Conservation (phyloP, 2,329 filamentous ascomycete species). For the Nigrospora osmanthi region DNA sequence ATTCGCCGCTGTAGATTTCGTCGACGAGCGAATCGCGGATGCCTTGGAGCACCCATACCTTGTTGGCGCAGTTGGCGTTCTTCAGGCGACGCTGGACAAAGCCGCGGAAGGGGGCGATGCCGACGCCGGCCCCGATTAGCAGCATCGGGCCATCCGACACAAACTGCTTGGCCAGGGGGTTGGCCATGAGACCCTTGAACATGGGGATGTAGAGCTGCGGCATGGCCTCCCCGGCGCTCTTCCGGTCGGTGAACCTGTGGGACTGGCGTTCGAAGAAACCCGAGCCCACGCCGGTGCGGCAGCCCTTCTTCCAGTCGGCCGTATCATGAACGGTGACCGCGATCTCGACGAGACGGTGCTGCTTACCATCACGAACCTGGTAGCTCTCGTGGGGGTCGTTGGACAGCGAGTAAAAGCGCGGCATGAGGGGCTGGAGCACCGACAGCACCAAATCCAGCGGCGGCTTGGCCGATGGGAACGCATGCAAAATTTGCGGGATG, state of each 20-base stretch:
- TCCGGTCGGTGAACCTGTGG: slow-evolving; percentile 59
- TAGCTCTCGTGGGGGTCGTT: slow-evolving; percentile 83
- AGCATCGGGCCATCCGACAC: slow-evolving; percentile 94
- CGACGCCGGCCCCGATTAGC: slow-evolving; percentile 90
- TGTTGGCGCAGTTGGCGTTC: slow-evolving; percentile 27
- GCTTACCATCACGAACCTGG: slow-evolving; percentile 58
- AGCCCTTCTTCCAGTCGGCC: slow-evolving; percentile 65
- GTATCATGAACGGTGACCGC: slow-evolving; percentile 94
- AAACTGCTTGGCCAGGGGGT: slow-evolving; percentile 87
- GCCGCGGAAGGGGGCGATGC: slow-evolving; percentile 93
- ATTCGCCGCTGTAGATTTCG: slow-evolving; percentile 93
- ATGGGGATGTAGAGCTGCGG: slow-evolving; percentile 76
- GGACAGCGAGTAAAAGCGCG: slow-evolving; percentile 94
- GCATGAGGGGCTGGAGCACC: slow-evolving; percentile 82
- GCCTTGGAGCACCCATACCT: slow-evolving; percentile 27
- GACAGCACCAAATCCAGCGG: slow-evolving; percentile 77
- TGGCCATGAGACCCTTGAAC: slow-evolving; percentile 98
- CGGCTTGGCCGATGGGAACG: slow-evolving; percentile 87
- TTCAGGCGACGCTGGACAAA: slow-evolving; percentile 72
- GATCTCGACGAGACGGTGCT: slow-evolving; percentile 81
- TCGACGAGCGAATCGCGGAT: slow-evolving; percentile 74
- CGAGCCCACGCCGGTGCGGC: slow-evolving; percentile 78
- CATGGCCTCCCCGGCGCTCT: slow-evolving; percentile 47
- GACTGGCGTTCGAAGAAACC: slow-evolving; percentile 90
- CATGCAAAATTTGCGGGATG: slow-evolving; percentile 75